Evolutionary conservation across 1,139 yeast genomes (phyloP).

Genomic region (Eremothecium gossypii): DNA sequence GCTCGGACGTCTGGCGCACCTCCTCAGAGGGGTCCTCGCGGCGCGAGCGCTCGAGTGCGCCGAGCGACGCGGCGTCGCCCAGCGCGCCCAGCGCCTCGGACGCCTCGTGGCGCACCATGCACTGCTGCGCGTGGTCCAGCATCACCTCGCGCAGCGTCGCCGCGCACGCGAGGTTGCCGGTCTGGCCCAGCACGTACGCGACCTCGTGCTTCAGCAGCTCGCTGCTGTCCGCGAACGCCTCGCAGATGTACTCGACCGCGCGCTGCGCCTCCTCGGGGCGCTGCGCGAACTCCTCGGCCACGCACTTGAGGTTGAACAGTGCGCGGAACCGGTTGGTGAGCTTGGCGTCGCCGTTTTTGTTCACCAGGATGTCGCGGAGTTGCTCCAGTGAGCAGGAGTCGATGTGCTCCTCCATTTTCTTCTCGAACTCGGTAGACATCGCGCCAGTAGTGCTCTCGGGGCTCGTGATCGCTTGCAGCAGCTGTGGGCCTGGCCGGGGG

Average conservation of each 20-base stretch:
- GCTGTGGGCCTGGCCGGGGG: too few relatives aligned
- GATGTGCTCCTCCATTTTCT: slow-evolving; percentile 29
- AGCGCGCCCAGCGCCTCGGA: slow-evolving; percentile 98
- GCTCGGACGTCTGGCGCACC: slow-evolving; percentile 94
- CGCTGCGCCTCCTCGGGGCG: slow-evolving; percentile 43
- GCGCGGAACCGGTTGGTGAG: slow-evolving; percentile 90
- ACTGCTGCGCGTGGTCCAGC: slow-evolving; percentile 56
- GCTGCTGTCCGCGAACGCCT: slow-evolving; percentile 68
- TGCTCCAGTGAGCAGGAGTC: slow-evolving; percentile 49
- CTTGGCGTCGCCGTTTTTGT: slow-evolving; percentile 56
- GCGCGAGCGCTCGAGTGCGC: slow-evolving; percentile 52
- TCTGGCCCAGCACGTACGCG: slow-evolving; percentile 97
- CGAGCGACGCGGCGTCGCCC: slow-evolving; percentile 72
- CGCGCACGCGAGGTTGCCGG: slow-evolving; percentile 72
- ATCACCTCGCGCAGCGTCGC: slow-evolving; percentile 68
- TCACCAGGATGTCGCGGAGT: slow-evolving; percentile 59
- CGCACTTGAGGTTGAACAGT: slow-evolving; percentile 75
- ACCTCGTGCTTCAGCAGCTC: slow-evolving; percentile 95
- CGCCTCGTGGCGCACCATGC: slow-evolving; percentile 99
- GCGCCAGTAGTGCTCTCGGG: background rate
- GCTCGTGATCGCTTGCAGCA: too few relatives aligned
- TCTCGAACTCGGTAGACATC: slow-evolving; percentile 32
- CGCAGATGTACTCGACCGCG: slow-evolving; percentile 82
- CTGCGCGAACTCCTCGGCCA: slow-evolving; percentile 53
- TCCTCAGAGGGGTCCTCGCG: slow-evolving; percentile 73